Evolutionary conservation across 179 eudicot species (phyloP).

Genomic region (Patellifolia procumbens): DNA sequence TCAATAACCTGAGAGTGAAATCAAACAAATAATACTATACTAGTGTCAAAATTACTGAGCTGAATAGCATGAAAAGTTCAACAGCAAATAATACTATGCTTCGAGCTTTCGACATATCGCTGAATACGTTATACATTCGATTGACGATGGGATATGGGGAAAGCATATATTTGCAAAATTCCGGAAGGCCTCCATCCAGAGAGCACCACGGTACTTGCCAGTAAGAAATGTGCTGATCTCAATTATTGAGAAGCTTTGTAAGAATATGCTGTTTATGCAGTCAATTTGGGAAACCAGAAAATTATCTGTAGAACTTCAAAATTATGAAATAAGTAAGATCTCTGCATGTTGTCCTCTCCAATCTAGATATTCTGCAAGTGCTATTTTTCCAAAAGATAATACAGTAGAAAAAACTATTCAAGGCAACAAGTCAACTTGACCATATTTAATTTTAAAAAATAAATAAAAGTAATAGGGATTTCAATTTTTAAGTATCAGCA

Average conservation of each 20-base stretch:
- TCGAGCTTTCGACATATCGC: too few species aligned
- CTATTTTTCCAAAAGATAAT: background rate
- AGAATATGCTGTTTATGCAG: background rate
- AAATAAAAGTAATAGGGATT: background rate
- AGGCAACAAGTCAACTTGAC: background rate
- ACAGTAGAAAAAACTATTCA: background rate
- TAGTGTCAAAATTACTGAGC: background rate
- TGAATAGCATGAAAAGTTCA: background rate
- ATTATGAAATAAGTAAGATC: background rate
- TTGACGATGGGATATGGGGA: too few species aligned
- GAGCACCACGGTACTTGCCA: background rate
- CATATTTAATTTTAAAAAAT: background rate
- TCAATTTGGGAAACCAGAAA: background rate
- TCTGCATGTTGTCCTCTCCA: background rate
- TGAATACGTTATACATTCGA: too few species aligned
- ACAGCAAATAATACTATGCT: too few species aligned
- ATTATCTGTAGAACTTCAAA: background rate
- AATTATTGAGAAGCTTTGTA: background rate
- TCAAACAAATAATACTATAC: background rate
- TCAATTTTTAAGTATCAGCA: background rate
- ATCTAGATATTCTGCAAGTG: background rate
- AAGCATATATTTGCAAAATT: too few species aligned
- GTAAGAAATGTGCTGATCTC: background rate
- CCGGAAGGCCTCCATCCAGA: background rate
- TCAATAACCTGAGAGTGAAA: slow-evolving; percentile 76